Percentiles rank a stretch among this genome's conserved stretches.
Conservation (phyloP, 352 stramenopile species). For the Phytophthora idaei region DNA sequence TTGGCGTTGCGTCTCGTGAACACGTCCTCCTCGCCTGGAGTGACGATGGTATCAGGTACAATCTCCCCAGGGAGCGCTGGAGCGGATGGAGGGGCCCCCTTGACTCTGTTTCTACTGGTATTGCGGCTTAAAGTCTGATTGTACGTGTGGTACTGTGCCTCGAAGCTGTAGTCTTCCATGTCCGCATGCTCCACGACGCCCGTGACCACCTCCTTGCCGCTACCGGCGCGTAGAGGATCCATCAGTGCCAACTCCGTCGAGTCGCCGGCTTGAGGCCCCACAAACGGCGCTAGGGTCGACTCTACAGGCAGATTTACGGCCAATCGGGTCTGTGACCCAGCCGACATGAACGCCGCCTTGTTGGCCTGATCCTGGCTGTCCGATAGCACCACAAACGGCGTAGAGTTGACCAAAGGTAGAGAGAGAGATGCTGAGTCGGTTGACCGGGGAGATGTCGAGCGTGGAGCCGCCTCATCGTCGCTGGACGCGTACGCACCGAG, state of each 20-base stretch:
- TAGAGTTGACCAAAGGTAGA: slow-evolving; percentile 62
- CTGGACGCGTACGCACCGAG: slow-evolving; percentile 57
- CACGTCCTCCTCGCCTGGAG: slow-evolving; percentile 34
- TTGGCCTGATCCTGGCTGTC: slow-evolving; percentile 37
- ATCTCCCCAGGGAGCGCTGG: slow-evolving; percentile 32
- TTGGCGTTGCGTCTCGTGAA: slow-evolving; percentile 47
- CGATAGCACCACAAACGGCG: slow-evolving; percentile 43
- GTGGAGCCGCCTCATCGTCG: slow-evolving; percentile 40
- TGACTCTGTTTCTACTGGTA: slow-evolving; percentile 25
- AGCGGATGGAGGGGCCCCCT: slow-evolving; percentile 34
- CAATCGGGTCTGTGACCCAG: slow-evolving; percentile 48
- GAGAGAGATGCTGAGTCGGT: slow-evolving; percentile 17
- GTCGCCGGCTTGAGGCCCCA: slow-evolving; percentile 41
- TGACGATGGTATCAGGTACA: slow-evolving; percentile 31
- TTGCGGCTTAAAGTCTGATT: slow-evolving; percentile 53
- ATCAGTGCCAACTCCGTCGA: slow-evolving; percentile 12
- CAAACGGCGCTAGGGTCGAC: slow-evolving; percentile 58
- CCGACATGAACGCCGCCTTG: slow-evolving; percentile 46
- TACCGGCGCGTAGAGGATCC: slow-evolving; percentile 46
- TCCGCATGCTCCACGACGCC: slow-evolving; percentile 72
- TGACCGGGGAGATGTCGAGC: slow-evolving; percentile 5
- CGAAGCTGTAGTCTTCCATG: slow-evolving; percentile 82
- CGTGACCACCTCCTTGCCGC: slow-evolving; percentile 78
- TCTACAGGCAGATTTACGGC: slow-evolving; percentile 71
- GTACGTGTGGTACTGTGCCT: slow-evolving; percentile 81